Evolutionary conservation across 495 filamentous ascomycete species (phyloP), one percentile per base, ranked within the genome.

Genomic region (Trichodelitschia bisporula): DNA sequence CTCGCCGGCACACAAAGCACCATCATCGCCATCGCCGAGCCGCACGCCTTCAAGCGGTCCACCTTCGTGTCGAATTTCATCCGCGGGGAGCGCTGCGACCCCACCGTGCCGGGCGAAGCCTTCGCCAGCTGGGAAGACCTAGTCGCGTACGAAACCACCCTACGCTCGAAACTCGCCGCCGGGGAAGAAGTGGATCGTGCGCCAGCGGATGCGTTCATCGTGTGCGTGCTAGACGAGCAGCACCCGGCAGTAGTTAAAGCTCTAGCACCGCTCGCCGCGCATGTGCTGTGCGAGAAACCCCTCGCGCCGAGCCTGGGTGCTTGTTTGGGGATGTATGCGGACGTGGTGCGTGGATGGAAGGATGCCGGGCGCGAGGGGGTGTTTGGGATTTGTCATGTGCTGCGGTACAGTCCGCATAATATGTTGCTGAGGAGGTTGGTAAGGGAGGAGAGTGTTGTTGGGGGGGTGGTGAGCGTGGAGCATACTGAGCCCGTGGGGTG

Each of bases 251-350:
- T 84, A n/a, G 59, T 86, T 15, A 55, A 90, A 18, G 68, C 71
- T 2, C 59, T 62, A 2, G 55, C 89, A 0, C 55, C 62, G 3
- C 49, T 86, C 11, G 26, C 6, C 10, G 20, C 45, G n/a, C 80
- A 92, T 46, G 68, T 95, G 32, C 72, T 93, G 54, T 84, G 80
- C 55, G 89, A 97, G 56, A 97, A 97, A 49, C 86, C 86, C 0
- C 56, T 97, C 12, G 77, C 78, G 2, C 76, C 76, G 2, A 76
- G 61, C 0, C 55, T 95, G 10, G 38, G 57, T 15, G 77, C 83
- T 31, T 91, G 80, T 46, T 48, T 84, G 4, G 49, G 50, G 11
- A 77, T 91, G 30, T 77, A 78, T 40, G 52, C 58, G 6, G 58
- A 68, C 1, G 39, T 77, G 15, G 28, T 42, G 8, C 40, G 39